Conservation (phyloP, 148 eudicot genomes). For the Beta vulgaris region DNA sequence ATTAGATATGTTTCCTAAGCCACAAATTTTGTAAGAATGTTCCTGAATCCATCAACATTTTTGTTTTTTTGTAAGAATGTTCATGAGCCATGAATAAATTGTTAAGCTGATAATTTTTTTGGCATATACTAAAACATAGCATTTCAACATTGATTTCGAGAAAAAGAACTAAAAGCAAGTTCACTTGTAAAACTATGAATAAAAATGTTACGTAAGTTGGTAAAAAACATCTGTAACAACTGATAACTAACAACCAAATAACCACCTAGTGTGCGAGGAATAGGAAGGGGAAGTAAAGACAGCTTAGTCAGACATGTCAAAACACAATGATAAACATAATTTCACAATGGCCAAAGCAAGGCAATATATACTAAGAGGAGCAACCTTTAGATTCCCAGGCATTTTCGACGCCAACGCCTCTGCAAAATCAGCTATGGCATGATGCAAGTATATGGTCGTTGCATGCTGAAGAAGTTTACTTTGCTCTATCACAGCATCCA, state of each 20-base stretch:
- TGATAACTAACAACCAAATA: not conserved
- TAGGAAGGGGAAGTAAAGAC: not conserved
- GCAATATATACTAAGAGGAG: not conserved
- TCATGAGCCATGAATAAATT: not conserved
- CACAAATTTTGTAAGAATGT: no score
- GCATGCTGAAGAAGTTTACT: slow-evolving; percentile 94
- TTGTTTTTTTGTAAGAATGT: no score
- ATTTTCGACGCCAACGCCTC: slow-evolving; percentile 94
- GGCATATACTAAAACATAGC: not conserved
- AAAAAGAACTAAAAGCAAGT: slow-evolving; percentile 2
- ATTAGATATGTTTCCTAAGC: not conserved
- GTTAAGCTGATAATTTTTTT: not conserved
- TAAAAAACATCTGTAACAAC: no score
- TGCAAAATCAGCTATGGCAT: slow-evolving; percentile 95
- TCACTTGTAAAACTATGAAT: not conserved
- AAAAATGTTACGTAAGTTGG: not conserved
- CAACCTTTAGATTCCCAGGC: slow-evolving; percentile 94
- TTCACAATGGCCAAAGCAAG: not conserved
- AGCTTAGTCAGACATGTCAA: not conserved
- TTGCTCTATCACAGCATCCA: slow-evolving; percentile 76
- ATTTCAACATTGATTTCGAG: not conserved
- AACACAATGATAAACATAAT: not conserved
- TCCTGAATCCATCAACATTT: no score
- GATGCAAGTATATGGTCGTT: slow-evolving; percentile 90
- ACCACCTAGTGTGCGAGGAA: not conserved